Conservation (phyloP, 441 rosid genomes). For the Erysimum cheiri region DNA sequence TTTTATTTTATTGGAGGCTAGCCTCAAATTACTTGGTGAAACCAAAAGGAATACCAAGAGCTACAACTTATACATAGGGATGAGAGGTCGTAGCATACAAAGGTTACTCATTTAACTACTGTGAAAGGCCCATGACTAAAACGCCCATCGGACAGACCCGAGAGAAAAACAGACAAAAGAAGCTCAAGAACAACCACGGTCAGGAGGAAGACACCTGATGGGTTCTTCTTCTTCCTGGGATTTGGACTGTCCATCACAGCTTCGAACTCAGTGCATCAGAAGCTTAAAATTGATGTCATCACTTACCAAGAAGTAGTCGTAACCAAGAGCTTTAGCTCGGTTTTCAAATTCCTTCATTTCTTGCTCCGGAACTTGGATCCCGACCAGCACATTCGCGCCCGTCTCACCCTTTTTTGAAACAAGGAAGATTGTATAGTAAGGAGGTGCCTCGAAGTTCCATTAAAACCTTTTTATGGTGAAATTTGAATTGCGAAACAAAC, state of each 20-base stretch:
- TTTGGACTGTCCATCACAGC: constrained; percentile 19
- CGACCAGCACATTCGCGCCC: constrained; percentile 95
- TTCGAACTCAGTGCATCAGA: constrained; percentile 64
- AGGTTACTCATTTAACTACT: constrained; percentile 18
- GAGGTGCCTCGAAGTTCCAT: constrained; percentile 12
- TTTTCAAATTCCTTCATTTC: constrained; percentile 70
- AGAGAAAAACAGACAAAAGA: background rate
- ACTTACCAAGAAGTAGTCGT: constrained; percentile 73
- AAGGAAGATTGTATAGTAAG: constrained; percentile 28
- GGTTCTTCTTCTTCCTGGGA: constrained; percentile 21
- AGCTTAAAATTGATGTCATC: constrained; percentile 65
- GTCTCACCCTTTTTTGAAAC: constrained; percentile 77
- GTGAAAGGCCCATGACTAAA: background rate
- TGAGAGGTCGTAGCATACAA: background rate
- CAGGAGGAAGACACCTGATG: constrained; percentile 7
- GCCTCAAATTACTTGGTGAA: constrained; percentile 7
- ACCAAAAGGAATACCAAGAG: background rate
- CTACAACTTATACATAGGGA: background rate
- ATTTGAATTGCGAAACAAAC: constrained; percentile 45
- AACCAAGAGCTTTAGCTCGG: constrained; percentile 69
- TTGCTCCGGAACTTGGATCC: constrained; percentile 62
- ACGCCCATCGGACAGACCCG: background rate
- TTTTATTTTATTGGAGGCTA: constrained; percentile 3
- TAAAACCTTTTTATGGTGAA: background rate
- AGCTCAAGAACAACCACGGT: constrained; percentile 27